A percentile compares a stretch with the other conserved stretches of the same genome.
These are phyloP conservation scores for Gracilaria caudata DNA, from an alignment of 23 red algal genomes.

Conservation along the genomic window DNA sequence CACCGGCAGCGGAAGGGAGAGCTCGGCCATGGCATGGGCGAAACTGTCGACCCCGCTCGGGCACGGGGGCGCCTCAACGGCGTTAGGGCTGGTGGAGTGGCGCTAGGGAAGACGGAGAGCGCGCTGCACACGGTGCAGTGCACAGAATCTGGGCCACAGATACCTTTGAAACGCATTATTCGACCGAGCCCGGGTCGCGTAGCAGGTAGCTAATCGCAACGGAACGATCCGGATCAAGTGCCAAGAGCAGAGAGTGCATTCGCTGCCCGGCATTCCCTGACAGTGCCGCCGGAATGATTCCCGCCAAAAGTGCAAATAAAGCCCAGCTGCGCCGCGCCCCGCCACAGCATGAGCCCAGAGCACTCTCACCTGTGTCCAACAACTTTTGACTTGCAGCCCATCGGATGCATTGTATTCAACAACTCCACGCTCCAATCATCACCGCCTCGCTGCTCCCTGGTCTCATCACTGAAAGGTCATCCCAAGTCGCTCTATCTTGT, in stretches of 20 bases:
- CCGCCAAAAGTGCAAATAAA: background rate
- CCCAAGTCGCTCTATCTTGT: slow-evolving; percentile 72
- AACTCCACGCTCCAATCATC: slow-evolving; percentile 42
- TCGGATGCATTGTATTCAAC: too few relatives aligned
- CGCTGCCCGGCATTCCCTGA: too few relatives aligned
- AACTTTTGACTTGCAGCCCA: too few relatives aligned
- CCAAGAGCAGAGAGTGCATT: background rate
- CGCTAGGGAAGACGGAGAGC: background rate
- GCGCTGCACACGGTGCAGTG: background rate
- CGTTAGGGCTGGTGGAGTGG: background rate
- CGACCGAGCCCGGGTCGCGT: too few relatives aligned
- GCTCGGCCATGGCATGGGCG: slow-evolving; percentile 12
- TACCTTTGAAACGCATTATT: too few relatives aligned
- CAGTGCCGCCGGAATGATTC: background rate
- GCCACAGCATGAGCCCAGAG: too few relatives aligned
- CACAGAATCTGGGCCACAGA: too few relatives aligned
- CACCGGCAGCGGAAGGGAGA: background rate
- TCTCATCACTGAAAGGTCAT: slow-evolving; percentile 66
- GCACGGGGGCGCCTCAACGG: slow-evolving; percentile 16
- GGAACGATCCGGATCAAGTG: slow-evolving; percentile 3
- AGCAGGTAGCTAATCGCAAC: too few relatives aligned
- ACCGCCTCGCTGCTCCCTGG: slow-evolving; percentile 83
- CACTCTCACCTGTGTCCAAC: too few relatives aligned
- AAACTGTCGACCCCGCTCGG: background rate
- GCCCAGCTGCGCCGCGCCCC: too few relatives aligned